Conservation (phyloP, 192 early-diverging fungal species). For the Coemansia interrupta region DNA sequence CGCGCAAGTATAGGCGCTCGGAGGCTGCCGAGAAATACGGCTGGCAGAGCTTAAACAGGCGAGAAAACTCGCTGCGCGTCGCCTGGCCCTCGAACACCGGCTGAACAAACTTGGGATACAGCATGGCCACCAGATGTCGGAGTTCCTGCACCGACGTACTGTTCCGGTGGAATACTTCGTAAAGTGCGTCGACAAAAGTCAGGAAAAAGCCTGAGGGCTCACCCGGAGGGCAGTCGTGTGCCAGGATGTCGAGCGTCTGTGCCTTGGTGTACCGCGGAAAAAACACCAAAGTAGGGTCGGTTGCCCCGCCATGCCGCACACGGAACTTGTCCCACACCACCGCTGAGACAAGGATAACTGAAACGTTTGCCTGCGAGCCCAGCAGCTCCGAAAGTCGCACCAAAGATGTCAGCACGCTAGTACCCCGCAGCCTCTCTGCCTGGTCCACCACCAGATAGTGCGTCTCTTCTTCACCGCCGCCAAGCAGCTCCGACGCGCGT, state of each 20-base stretch:
- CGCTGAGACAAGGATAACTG: conserved; percentile 68
- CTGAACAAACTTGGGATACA: conserved; percentile 85
- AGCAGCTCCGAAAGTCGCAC: conserved; percentile 66
- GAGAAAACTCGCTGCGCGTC: conserved; percentile 61
- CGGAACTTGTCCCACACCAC: conserved; percentile 80
- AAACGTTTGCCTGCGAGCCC: conserved; percentile 49
- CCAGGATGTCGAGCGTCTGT: conserved; percentile 70
- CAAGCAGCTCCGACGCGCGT: conserved; percentile 18
- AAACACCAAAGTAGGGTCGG: conserved; percentile 62
- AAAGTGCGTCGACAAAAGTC: conserved; percentile 74
- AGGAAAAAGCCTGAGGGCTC: conserved; percentile 65
- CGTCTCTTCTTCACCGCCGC: conserved; percentile 5
- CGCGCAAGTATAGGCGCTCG: conserved; percentile 84
- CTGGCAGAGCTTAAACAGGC: conserved; percentile 74
- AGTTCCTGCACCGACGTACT: conserved; percentile 86
- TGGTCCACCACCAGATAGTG: conserved; percentile 69
- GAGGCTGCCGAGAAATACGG: conserved; percentile 77
- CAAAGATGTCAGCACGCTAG: conserved; percentile 65
- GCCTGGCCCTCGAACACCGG: conserved; percentile 74
- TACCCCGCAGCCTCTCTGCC: conserved; percentile 70
- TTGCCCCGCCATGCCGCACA: conserved; percentile 59
- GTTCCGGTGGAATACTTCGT: conserved; percentile 75
- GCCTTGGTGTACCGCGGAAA: conserved; percentile 75
- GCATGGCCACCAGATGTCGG: conserved; percentile 70
- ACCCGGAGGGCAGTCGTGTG: conserved; percentile 58